A percentile compares a stretch with the other conserved stretches of the same genome.
These are phyloP conservation scores for Mortierella sp. DNA, from an alignment of 371 early-diverging fungal species.

Conservation along the genomic window DNA sequence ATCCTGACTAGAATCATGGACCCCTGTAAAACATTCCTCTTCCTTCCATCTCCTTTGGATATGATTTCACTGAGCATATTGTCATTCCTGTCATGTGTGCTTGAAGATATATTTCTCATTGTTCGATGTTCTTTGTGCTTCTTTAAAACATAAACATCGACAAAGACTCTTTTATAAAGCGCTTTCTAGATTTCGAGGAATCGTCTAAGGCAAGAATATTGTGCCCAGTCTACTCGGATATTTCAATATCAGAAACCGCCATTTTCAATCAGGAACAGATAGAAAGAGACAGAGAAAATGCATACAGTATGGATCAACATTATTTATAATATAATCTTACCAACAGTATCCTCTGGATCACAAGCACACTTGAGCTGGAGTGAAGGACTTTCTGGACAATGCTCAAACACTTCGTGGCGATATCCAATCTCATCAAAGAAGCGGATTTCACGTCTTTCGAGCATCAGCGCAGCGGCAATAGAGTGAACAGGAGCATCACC, in stretches of 20 bases:
- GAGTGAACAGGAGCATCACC: slow-evolving; percentile 98
- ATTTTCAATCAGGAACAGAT: not conserved
- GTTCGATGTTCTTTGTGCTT: not conserved
- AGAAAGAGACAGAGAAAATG: not conserved
- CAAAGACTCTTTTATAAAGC: too few relatives aligned
- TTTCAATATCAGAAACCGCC: not conserved
- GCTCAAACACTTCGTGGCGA: slow-evolving; percentile 76
- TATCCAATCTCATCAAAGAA: slow-evolving; percentile 95
- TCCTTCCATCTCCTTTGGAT: not conserved
- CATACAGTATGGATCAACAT: not conserved
- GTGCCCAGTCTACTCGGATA: slow-evolving; percentile 37
- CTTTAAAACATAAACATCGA: not conserved
- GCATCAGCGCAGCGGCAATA: slow-evolving; percentile 86
- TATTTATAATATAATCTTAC: slow-evolving; percentile 13
- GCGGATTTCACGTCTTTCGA: slow-evolving; percentile 84
- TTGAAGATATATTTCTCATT: not conserved
- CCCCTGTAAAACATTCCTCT: not conserved
- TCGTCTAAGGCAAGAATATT: slow-evolving; percentile 44
- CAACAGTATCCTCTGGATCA: slow-evolving; percentile 56
- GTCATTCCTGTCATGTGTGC: too few relatives aligned
- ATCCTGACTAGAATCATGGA: too few relatives aligned
- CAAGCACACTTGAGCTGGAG: slow-evolving; percentile 68
- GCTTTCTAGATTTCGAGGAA: slow-evolving; percentile 27
- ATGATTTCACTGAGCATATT: too few relatives aligned
- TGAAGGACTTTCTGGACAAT: slow-evolving; percentile 76